Conservation (phyloP, 495 filamentous ascomycete species). For the Podospora fimiseda region DNA sequence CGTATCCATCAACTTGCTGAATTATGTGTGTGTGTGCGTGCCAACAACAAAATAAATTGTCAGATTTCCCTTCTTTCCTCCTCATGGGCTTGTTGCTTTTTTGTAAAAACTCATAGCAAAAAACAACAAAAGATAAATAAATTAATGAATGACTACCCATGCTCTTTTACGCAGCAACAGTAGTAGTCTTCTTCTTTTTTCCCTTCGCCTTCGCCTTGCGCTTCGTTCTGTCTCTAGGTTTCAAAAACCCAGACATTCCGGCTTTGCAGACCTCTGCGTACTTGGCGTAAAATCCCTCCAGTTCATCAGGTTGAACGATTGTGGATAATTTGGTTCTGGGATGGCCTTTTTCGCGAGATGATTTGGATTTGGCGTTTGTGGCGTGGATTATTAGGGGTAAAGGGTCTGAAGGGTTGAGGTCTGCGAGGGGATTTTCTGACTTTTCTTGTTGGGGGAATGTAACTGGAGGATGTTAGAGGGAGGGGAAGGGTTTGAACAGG, state of each 20-base stretch:
- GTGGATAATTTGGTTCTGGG: conserved; percentile 87
- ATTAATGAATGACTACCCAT: not conserved
- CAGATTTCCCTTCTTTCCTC: too few relatives aligned
- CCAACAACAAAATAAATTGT: too few relatives aligned
- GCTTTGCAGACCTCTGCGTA: conserved; percentile 92
- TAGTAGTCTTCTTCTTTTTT: conserved; percentile 55
- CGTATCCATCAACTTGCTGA: too few relatives aligned
- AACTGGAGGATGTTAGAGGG: too few relatives aligned
- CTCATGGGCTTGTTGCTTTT: too few relatives aligned
- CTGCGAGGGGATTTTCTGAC: conserved; percentile 40
- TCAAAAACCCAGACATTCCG: conserved; percentile 76
- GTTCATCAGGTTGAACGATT: conserved; percentile 62
- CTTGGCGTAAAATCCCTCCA: conserved; percentile 72
- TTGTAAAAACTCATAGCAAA: too few relatives aligned
- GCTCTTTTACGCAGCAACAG: not conserved
- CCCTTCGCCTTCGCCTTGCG: conserved; percentile 68
- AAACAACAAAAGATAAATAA: not conserved
- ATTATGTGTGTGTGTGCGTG: too few relatives aligned
- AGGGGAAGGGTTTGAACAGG: too few relatives aligned
- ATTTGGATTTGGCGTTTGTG: conserved; percentile 63
- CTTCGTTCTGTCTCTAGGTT: conserved; percentile 85
- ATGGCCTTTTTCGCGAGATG: conserved; percentile 25
- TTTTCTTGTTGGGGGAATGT: conserved; percentile 12
- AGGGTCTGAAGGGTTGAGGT: conserved; percentile 48
- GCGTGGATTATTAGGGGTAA: conserved; percentile 76